Percentiles rank a stretch among this genome's conserved stretches.
These are phyloP conservation scores for Cryphonectria carpinicola DNA, from an alignment of 2,329 filamentous ascomycete genomes.

Conservation along the genomic window DNA sequence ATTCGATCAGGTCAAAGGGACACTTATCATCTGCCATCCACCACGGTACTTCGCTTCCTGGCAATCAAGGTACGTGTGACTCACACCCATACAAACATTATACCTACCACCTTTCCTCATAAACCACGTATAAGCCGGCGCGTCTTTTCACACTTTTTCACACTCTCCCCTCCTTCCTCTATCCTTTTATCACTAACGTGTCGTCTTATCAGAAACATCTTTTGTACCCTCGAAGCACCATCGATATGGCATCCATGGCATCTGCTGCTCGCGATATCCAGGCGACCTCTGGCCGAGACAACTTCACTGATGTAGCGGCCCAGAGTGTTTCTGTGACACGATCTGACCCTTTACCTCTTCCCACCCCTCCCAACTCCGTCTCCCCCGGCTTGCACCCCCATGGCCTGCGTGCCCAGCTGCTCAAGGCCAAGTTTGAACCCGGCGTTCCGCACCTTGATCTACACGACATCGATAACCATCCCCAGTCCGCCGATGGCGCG, in stretches of 20 bases:
- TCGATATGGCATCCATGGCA: constrained; percentile 67
- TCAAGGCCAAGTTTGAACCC: constrained; percentile 61
- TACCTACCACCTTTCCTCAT: not conserved
- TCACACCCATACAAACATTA: constrained; percentile 33
- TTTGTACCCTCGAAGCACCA: constrained; percentile 41
- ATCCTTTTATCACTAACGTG: constrained; percentile 30
- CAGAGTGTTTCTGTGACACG: constrained; percentile 66
- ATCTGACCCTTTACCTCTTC: constrained; percentile 73
- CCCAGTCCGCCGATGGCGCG: constrained; percentile 33
- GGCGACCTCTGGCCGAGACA: constrained; percentile 67
- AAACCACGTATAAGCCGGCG: not conserved
- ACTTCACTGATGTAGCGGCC: constrained; percentile 74
- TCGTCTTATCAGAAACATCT: constrained; percentile 33
- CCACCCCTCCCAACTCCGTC: constrained; percentile 93
- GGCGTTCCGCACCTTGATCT: constrained; percentile 89
- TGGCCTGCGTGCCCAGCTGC: constrained; percentile 71
- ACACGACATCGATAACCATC: constrained; percentile 64
- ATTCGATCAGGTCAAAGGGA: constrained; percentile 36
- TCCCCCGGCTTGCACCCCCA: constrained; percentile 85
- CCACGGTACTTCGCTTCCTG: constrained; percentile 38
- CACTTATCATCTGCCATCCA: constrained; percentile 31
- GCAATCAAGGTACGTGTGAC: constrained; percentile 42
- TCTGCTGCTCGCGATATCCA: constrained; percentile 70
- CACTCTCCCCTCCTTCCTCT: not conserved
- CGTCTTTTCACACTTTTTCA: not conserved